Evolutionary conservation across 2,329 filamentous ascomycete species (phyloP).

Genomic region (Neopestalotiopsis rosae): DNA sequence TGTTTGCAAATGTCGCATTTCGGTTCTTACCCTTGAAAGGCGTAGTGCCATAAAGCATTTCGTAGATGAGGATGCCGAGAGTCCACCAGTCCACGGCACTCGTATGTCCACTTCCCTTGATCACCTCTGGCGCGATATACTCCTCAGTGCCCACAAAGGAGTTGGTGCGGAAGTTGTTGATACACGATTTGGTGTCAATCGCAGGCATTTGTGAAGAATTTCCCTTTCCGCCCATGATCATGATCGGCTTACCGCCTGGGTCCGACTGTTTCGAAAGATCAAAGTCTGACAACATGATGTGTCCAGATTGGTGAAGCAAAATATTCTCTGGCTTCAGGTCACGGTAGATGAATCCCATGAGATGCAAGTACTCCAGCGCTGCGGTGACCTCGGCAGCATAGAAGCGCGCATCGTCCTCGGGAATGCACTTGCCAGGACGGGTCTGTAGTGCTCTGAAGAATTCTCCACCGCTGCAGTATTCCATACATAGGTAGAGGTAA

Average conservation of each 20-base stretch:
- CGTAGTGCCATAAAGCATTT: constrained; percentile 98
- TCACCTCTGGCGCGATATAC: constrained; percentile 98
- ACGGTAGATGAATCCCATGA: constrained; percentile 99
- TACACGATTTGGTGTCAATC: constrained; percentile 99
- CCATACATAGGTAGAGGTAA: constrained; percentile 99
- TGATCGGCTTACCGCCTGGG: constrained; percentile 91
- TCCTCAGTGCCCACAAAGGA: constrained; percentile 98
- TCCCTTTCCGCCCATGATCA: constrained; percentile 93
- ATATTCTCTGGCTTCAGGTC: constrained; percentile 99
- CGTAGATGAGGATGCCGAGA: constrained; percentile 93
- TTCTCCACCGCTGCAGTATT: constrained; percentile 98
- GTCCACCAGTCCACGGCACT: constrained; percentile 99
- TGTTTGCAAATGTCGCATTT: constrained; percentile 97
- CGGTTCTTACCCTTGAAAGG: constrained; percentile 99
- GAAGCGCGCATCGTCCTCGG: constrained; percentile 95
- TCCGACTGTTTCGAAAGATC: constrained; percentile 98
- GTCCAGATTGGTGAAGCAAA: constrained; percentile 95
- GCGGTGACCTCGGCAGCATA: constrained; percentile 98
- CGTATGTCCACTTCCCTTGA: constrained; percentile 97
- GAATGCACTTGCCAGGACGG: constrained; percentile 93
- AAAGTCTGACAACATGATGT: constrained; percentile 99
- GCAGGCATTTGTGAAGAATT: constrained; percentile 87
- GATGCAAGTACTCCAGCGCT: constrained; percentile 91
- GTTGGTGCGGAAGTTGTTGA: constrained; percentile 97
- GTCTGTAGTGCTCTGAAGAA: constrained; percentile 98